Conservation (phyloP, 768 basidiomycete species). For the Leccinum incarnatum region DNA sequence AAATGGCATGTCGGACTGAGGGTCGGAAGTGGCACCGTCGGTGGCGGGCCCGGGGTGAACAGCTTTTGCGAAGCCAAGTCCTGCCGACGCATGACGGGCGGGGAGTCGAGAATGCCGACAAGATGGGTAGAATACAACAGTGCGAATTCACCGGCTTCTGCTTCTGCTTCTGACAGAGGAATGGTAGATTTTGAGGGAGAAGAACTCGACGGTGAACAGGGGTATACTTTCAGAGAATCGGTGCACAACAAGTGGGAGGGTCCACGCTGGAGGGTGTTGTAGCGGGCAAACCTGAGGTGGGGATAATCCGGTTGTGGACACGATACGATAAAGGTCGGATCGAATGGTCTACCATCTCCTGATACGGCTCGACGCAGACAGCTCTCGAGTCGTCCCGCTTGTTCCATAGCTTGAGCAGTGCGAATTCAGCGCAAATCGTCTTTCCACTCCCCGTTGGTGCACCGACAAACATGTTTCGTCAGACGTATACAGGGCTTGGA, state of each 20-base stretch:
- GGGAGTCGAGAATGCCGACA: slow-evolving; percentile 35
- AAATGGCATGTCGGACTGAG: slow-evolving; percentile 20
- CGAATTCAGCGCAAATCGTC: too few species aligned
- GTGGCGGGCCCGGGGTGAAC: slow-evolving; percentile 37
- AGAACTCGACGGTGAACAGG: slow-evolving; percentile 29
- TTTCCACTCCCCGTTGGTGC: too few species aligned
- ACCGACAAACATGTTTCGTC: too few species aligned
- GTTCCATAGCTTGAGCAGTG: too few species aligned
- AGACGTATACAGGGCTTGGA: too few species aligned
- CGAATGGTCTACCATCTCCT: slow-evolving; percentile 5
- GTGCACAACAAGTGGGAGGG: slow-evolving; percentile 14
- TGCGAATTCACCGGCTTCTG: slow-evolving; percentile 18
- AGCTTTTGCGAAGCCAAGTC: slow-evolving; percentile 31
- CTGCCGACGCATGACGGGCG: slow-evolving; percentile 32
- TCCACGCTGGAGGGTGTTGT: slow-evolving; percentile 12
- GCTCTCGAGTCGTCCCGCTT: too few species aligned
- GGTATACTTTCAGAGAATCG: slow-evolving; percentile 25
- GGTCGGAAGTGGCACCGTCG: slow-evolving; percentile 38
- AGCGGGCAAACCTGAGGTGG: slow-evolving; percentile 15
- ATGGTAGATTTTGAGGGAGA: slow-evolving; percentile 25
- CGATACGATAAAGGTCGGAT: slow-evolving; percentile 24
- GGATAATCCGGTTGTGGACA: slow-evolving; percentile 13
- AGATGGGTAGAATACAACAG: slow-evolving; percentile 27
- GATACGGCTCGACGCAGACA: too few species aligned
- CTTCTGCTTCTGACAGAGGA: slow-evolving; percentile 24